Percentiles rank a stretch among this genome's conserved stretches.
Conservation (phyloP, 2,329 filamentous ascomycete genomes). For the Fulvia fulva region DNA sequence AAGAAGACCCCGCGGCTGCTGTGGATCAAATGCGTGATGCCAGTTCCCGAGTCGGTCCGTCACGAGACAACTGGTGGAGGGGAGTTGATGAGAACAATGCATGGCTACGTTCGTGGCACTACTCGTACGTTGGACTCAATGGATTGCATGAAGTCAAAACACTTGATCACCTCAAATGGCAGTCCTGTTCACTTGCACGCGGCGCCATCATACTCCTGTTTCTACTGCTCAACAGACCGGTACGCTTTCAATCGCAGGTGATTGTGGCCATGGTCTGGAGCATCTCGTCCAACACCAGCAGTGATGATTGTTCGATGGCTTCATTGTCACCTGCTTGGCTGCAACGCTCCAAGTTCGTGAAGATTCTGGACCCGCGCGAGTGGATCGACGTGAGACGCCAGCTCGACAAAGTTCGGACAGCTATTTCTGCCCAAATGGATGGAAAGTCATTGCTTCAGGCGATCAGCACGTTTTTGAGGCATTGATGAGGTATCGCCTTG, state of each 20-base stretch:
- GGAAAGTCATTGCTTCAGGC: not conserved
- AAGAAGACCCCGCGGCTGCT: not conserved
- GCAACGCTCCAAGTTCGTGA: not conserved
- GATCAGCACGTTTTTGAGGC: too few relatives aligned
- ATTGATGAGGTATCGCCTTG: too few relatives aligned
- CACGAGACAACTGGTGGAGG: not conserved
- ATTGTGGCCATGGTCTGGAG: too few relatives aligned
- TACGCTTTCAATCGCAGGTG: too few relatives aligned
- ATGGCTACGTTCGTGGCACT: not conserved
- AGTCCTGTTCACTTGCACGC: too few relatives aligned
- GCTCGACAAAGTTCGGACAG: not conserved
- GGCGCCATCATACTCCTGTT: too few relatives aligned
- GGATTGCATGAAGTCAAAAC: too few relatives aligned
- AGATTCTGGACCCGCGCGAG: not conserved
- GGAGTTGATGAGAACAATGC: not conserved
- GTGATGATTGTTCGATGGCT: not conserved
- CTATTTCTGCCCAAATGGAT: not conserved
- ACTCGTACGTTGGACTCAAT: too few relatives aligned
- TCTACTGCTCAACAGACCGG: too few relatives aligned
- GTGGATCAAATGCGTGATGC: not conserved
- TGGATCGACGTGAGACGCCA: not conserved
- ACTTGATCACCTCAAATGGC: too few relatives aligned
- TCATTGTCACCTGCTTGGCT: not conserved
- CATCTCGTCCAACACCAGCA: too few relatives aligned
- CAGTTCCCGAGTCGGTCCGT: too few relatives aligned